Base-by-base conservation (phyloP, 2,329 filamentous ascomycete genomes). In the Colletotrichum sp. region DNA sequence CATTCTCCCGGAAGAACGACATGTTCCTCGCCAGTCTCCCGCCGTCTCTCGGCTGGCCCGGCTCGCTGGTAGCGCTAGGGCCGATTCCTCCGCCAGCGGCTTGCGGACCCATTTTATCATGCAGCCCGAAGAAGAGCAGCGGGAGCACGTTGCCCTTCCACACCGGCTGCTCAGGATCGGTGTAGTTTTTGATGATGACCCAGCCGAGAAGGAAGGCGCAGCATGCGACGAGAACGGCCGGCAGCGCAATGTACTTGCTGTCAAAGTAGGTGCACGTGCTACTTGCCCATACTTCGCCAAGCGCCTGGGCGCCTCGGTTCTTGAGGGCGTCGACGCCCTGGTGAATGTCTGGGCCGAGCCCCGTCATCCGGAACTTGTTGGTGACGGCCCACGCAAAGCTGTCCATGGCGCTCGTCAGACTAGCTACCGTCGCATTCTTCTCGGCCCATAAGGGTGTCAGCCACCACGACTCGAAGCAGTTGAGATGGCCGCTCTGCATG, bases 131-230 rank as follows among this genome's bases (percentile, higher is more conserved):
- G 26, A 75, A 72, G 10, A 75, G 55, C 13, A 75, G 26, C 39
- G 73, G 73, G 1, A 75, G 64, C 32, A 75, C 73, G 57, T 57
- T 75, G 32, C 73, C 73, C 57, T 75, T 75, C 73, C 73, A 75
- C 9, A 75, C 69, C 6, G 73, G 73, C 16, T 75, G 73, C 34
- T 72, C 73, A 16, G 73, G 73, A 26, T 75, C 69, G n/a, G 24
- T 43, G 39, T 75, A 67, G 39, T 75, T 75, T 16, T 63, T 72
- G n/a, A 67, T 13, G 10, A 75, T 67, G 55, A 75, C 61, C 63
- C 69, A 67, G 28, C 36, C 72, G 15, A 75, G 39, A 7, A 75
- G 63, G 3, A 67, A n/a, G 18, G 63, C 69, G 55, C 73, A 75
- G 21, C 39, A 18, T 24, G 24, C 39, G 15, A 75, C 69, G 24